phyloP scores from a whole-genome alignment of 148 eudicot species.

The Amaranthus cruentus region DNA sequence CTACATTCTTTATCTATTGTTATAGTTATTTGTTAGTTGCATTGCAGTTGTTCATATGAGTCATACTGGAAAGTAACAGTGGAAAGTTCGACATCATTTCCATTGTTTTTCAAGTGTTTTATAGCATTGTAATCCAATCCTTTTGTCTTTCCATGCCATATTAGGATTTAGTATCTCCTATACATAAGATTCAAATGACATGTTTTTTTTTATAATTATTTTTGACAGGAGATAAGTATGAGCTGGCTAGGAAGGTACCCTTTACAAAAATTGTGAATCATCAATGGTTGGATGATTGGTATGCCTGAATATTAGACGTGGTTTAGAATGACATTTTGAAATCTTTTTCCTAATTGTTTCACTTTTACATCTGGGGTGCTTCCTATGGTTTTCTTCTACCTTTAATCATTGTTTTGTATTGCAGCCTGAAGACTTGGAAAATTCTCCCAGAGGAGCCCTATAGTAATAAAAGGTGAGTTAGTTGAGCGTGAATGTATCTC shows the following conservation, averaged over 20 bases:
- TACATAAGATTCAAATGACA: neutral
- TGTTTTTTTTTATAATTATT: neutral
- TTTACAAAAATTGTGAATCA: conserved; percentile 76
- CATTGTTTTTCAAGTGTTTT: neutral
- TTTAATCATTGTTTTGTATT: conserved; percentile 7
- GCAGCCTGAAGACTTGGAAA: conserved; percentile 83
- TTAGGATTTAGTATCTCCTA: neutral
- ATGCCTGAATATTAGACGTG: conserved; percentile 17
- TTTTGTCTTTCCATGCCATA: neutral
- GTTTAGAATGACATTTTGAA: neutral
- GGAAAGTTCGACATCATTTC: neutral
- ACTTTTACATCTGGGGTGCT: neutral
- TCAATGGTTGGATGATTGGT: conserved; percentile 93
- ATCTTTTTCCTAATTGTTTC: neutral
- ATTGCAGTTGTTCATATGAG: neutral
- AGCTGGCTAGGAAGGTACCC: conserved; percentile 56
- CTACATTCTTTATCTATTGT: neutral
- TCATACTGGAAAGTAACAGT: neutral
- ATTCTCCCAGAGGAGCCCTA: conserved; percentile 76
- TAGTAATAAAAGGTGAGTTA: conserved; percentile 48
- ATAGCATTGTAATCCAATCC: neutral
- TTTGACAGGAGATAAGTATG: conserved; percentile 83
- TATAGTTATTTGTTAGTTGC: neutral
- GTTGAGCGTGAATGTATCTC: neutral
- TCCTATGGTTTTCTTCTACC: neutral